Percentiles rank a stretch among this genome's conserved stretches.
Conservation (phyloP, 192 early-diverging fungal species). For the Podila minutissima region DNA sequence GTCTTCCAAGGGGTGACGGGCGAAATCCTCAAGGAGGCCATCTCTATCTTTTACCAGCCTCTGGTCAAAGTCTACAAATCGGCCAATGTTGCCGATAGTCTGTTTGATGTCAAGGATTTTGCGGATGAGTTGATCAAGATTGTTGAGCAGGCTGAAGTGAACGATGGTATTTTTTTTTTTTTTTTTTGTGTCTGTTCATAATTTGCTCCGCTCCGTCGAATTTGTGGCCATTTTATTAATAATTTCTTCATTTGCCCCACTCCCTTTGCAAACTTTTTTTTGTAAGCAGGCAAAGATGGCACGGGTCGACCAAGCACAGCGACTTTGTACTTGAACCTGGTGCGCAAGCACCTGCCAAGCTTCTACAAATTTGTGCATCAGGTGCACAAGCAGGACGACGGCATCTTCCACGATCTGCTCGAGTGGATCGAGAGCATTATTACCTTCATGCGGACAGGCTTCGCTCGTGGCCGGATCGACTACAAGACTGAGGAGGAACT, state of each 20-base stretch:
- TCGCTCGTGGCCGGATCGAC: slow-evolving; percentile 35
- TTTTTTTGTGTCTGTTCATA: slow-evolving; percentile 1
- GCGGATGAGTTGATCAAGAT: slow-evolving; percentile 63
- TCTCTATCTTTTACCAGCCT: slow-evolving; percentile 67
- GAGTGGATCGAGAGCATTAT: slow-evolving; percentile 53
- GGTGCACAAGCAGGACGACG: slow-evolving; percentile 54
- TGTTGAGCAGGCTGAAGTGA: slow-evolving; percentile 54
- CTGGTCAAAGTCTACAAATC: slow-evolving; percentile 66
- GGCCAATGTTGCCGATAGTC: slow-evolving; percentile 63
- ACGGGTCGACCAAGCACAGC: slow-evolving; percentile 13
- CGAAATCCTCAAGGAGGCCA: slow-evolving; percentile 62
- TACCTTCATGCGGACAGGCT: slow-evolving; percentile 41
- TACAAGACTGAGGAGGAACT: slow-evolving; percentile 17
- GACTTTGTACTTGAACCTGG: slow-evolving; percentile 51
- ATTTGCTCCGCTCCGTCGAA: too few relatives aligned
- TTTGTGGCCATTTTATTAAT: too few relatives aligned
- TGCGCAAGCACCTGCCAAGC: slow-evolving; percentile 51
- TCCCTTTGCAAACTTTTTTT: too few relatives aligned
- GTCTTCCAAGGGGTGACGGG: slow-evolving; percentile 64
- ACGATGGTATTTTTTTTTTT: too few relatives aligned
- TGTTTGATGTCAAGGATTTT: slow-evolving; percentile 60
- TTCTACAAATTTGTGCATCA: slow-evolving; percentile 62
- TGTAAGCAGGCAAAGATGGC: too few relatives aligned
- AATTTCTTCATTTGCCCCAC: too few relatives aligned
- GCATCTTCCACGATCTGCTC: slow-evolving; percentile 54